These are phyloP conservation scores for Trypanosoma caninum DNA, from an alignment of 208 protist species.

Conservation along the genomic window DNA sequence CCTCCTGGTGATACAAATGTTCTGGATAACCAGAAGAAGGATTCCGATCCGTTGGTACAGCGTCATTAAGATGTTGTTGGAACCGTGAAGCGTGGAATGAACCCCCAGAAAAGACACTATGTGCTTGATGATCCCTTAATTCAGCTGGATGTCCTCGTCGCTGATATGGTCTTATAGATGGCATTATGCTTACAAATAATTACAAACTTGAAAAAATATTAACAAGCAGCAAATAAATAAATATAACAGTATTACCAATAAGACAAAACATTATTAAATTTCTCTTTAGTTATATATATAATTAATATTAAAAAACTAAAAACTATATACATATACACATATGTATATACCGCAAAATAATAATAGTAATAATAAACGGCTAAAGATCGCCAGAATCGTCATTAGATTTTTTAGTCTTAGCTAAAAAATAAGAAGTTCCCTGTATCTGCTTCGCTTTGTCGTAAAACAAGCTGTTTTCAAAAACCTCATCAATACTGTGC, in stretches of 20 bases:
- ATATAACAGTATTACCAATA: too few relatives aligned
- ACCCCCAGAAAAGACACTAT: background rate
- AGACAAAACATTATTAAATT: too few relatives aligned
- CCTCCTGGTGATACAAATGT: background rate
- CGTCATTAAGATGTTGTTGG: background rate
- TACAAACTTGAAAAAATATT: too few relatives aligned
- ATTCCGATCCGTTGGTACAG: background rate
- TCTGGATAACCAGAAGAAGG: background rate
- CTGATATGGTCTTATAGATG: slow-evolving; percentile 29
- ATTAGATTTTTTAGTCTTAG: background rate
- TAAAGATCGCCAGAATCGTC: slow-evolving; percentile 28
- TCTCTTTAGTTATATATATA: too few relatives aligned
- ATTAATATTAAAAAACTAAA: too few relatives aligned
- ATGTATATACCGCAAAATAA: too few relatives aligned
- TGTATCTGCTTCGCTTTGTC: slow-evolving; percentile 22
- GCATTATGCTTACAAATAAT: too few relatives aligned
- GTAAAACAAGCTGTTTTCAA: slow-evolving; percentile 23
- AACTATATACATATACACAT: too few relatives aligned
- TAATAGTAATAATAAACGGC: slow-evolving; percentile 2
- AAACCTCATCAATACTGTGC: slow-evolving; percentile 20
- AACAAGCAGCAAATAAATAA: too few relatives aligned
- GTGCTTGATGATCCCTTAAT: background rate
- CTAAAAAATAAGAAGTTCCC: slow-evolving; percentile 6
- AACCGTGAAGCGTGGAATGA: slow-evolving; percentile 14
- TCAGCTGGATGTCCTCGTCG: slow-evolving; percentile 1